Evolutionary conservation across 2,329 filamentous ascomycete genomes (phyloP), one percentile per base, ranked within the genome.

Genomic region (Aspergillus pseudoglaucus): DNA sequence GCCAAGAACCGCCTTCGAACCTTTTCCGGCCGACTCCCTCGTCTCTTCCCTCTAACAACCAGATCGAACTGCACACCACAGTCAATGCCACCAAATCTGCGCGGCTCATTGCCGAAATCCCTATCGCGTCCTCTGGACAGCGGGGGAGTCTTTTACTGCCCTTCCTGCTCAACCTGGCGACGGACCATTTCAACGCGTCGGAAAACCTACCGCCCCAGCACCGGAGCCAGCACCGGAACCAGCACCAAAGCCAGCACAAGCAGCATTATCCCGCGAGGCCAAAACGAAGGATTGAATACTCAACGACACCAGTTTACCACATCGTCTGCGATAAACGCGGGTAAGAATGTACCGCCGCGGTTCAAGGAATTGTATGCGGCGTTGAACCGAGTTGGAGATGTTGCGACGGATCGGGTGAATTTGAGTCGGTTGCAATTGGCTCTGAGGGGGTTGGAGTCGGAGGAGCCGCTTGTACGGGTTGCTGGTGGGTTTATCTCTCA

Each of bases 361-460:
- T 74, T 78, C 53, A 67, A 73, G 54, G 73, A 76, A 45, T 69
- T 84, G 1, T 74, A 84, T 55, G 69, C 76, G 51, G 72, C 76
- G 25, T 59, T 84, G 37, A 70, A 71, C 12, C 67, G 67, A n/a
- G 63, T 84, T 7, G 71, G 76, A 50, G 71, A 73, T 46, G 69
- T 71, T 33, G 79, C 80, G 18, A 71, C 75, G 48, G 74, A 73
- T 42, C 77, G 80, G 60, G 75, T 82, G 45, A 80, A 81, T 59
- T 64, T 81, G 25, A 81, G 79, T 58, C 70, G 80, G 47, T 60
- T 84, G 51, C 77, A 82, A 59, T 74, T 84, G 58, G 81, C 80
- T 15, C 60, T 81, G 53, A 66, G 78, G 47, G 79, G 81, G 2
- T 61, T 84, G 53, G 79, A 81, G 58, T 74, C 71, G 20, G 69